These are phyloP conservation scores for Umbilicaria muhlenbergii DNA, from an alignment of 495 filamentous ascomycete genomes.

Conservation along the genomic window DNA sequence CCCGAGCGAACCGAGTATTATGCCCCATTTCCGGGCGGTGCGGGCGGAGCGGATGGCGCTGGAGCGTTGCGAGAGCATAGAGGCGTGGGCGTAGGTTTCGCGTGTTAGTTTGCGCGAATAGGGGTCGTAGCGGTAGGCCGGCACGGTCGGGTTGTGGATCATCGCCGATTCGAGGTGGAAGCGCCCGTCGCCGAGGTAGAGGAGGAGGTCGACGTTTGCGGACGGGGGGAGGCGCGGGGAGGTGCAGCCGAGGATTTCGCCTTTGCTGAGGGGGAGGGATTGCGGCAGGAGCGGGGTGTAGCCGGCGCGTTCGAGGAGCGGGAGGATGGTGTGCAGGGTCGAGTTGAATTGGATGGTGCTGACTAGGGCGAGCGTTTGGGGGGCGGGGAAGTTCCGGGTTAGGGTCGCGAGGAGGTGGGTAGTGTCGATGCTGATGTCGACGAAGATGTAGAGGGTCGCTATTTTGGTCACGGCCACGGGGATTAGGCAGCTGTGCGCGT, in stretches of 20 bases:
- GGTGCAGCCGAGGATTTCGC: slow-evolving; percentile 93
- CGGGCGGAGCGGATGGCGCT: slow-evolving; percentile 62
- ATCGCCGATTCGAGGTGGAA: slow-evolving; percentile 97
- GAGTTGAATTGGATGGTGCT: slow-evolving; percentile 99
- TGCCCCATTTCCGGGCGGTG: slow-evolving; percentile 71
- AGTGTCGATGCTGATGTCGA: slow-evolving; percentile 91
- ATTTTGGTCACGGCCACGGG: slow-evolving; percentile 92
- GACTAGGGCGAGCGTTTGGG: slow-evolving; percentile 80
- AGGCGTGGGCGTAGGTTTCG: slow-evolving; percentile 76
- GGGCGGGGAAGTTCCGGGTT: slow-evolving; percentile 71
- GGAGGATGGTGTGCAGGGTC: slow-evolving; percentile 69
- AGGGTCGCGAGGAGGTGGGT: slow-evolving; percentile 71
- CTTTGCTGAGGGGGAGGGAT: slow-evolving; percentile 79
- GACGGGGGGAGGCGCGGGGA: slow-evolving; percentile 52
- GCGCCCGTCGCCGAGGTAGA: slow-evolving; percentile 90
- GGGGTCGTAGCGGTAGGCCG: slow-evolving; percentile 93
- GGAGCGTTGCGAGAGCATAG: slow-evolving; percentile 69
- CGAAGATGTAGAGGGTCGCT: slow-evolving; percentile 93
- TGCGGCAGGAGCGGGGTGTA: slow-evolving; percentile 79
- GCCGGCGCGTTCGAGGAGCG: slow-evolving; percentile 61
- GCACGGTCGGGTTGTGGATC: slow-evolving; percentile 87
- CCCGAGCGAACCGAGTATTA: slow-evolving; percentile 85
- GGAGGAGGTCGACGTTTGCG: slow-evolving; percentile 50
- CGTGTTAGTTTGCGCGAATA: slow-evolving; percentile 84
- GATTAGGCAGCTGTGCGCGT: slow-evolving; percentile 92